These are phyloP conservation scores for Friedmanniomyces simplex DNA, from an alignment of 495 filamentous ascomycete species.

Conservation along the genomic window DNA sequence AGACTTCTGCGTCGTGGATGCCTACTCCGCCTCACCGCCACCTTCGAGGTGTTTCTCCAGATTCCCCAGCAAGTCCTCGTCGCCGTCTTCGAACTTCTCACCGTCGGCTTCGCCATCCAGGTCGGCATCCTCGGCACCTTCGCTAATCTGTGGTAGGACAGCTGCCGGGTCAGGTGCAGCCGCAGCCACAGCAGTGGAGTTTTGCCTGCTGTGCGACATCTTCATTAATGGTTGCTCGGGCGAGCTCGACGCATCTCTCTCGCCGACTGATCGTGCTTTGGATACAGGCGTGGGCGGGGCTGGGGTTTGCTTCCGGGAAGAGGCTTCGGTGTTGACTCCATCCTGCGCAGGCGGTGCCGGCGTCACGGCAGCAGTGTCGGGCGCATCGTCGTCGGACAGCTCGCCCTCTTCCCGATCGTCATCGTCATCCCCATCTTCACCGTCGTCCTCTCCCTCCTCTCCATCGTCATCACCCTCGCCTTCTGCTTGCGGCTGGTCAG, in stretches of 20 bases:
- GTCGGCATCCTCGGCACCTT: background rate
- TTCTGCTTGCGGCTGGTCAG: constrained; percentile 22
- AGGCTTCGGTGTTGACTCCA: background rate
- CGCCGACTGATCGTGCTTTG: background rate
- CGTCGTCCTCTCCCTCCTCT: constrained; percentile 22
- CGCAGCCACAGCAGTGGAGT: constrained; percentile 14
- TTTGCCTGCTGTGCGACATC: constrained; percentile 26
- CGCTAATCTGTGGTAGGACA: background rate
- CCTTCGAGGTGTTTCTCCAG: constrained; percentile 31
- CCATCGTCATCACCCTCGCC: constrained; percentile 20
- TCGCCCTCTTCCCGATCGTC: constrained; percentile 25
- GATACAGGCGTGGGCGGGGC: background rate
- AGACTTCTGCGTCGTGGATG: background rate
- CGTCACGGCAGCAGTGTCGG: background rate
- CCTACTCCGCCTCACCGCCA: background rate
- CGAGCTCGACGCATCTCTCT: constrained; percentile 21
- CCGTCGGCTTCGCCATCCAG: constrained; percentile 13
- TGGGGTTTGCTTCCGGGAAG: background rate
- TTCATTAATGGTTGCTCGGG: constrained; percentile 28
- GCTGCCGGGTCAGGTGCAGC: background rate
- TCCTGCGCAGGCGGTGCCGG: constrained; percentile 11
- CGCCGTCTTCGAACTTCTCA: constrained; percentile 26
- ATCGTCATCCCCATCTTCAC: constrained; percentile 25
- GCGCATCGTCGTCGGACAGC: constrained; percentile 20
- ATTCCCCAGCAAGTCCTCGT: constrained; percentile 34